These are phyloP conservation scores for Chamaenerion angustifolium DNA, from an alignment of 345 rosid species.

Conservation along the genomic window DNA sequence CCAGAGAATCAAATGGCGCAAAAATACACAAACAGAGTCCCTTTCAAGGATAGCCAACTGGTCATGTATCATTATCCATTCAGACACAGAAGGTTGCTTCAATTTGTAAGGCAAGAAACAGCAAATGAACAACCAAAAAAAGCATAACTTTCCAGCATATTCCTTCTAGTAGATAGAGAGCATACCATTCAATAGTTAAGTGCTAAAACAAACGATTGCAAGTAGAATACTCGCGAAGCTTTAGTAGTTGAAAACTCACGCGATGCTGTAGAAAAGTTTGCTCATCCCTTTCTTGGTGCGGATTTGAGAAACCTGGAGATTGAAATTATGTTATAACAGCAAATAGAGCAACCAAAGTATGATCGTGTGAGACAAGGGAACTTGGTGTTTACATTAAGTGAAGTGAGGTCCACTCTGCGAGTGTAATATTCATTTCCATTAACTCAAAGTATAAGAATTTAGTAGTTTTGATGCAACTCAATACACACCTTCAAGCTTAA, in stretches of 20 bases:
- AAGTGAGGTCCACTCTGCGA: background rate
- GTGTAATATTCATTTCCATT: too few relatives aligned
- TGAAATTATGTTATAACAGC: background rate
- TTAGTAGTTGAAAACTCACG: constrained; percentile 4
- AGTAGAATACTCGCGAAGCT: background rate
- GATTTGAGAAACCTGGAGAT: constrained; percentile 43
- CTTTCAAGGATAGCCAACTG: too few relatives aligned
- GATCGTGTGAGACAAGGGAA: background rate
- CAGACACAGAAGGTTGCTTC: too few relatives aligned
- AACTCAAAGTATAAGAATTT: background rate
- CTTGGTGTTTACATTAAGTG: background rate
- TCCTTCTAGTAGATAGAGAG: background rate
- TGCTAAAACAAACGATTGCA: too few relatives aligned
- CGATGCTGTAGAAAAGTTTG: constrained; percentile 52
- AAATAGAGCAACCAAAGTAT: background rate
- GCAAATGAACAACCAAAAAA: too few relatives aligned
- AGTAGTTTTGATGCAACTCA: background rate
- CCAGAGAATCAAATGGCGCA: too few relatives aligned
- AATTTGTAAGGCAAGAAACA: too few relatives aligned
- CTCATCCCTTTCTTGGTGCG: constrained; percentile 60
- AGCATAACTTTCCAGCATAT: too few relatives aligned
- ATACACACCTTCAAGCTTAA: constrained; percentile 42
- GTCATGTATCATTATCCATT: too few relatives aligned
- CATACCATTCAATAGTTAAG: background rate
- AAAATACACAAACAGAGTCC: too few relatives aligned